Percentiles rank a stretch among this genome's conserved stretches.
Conservation (phyloP, 169 alveolate species). For the Cytauxzoon felis region DNA sequence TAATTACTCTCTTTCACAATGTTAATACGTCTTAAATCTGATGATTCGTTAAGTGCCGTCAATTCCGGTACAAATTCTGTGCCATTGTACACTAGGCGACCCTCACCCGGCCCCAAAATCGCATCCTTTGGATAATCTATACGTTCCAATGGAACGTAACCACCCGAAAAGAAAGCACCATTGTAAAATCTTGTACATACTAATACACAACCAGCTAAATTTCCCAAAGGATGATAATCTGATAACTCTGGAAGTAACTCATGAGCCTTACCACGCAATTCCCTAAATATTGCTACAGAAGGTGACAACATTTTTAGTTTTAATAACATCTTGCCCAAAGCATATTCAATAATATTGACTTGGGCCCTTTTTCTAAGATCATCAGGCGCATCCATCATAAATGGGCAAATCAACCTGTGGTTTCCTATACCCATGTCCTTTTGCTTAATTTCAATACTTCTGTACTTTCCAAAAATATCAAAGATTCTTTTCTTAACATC, state of each 20-base stretch:
- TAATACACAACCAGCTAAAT: slow-evolving; percentile 42
- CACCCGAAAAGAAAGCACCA: slow-evolving; percentile 48
- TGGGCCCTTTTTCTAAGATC: slow-evolving; percentile 25
- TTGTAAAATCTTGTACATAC: slow-evolving; percentile 53
- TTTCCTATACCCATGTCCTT: slow-evolving; percentile 10
- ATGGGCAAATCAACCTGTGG: slow-evolving; percentile 46
- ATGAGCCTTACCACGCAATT: background rate
- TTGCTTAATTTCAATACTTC: slow-evolving; percentile 39
- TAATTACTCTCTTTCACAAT: slow-evolving; percentile 9
- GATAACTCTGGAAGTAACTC: background rate
- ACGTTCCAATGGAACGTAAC: slow-evolving; percentile 54
- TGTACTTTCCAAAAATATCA: slow-evolving; percentile 3
- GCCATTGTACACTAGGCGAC: slow-evolving; percentile 56
- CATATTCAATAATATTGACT: slow-evolving; percentile 26
- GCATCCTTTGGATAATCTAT: slow-evolving; percentile 33
- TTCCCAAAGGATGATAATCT: background rate
- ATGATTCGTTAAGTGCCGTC: slow-evolving; percentile 14
- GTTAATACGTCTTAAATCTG: slow-evolving; percentile 19
- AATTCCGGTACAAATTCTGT: slow-evolving; percentile 45
- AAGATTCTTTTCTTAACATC: slow-evolving; percentile 3
- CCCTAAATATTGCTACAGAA: background rate
- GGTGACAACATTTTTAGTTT: background rate
- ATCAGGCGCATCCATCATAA: slow-evolving; percentile 59
- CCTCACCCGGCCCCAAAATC: slow-evolving; percentile 52
- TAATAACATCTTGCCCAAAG: background rate